These are phyloP conservation scores for Apiospora marii DNA, from an alignment of 2,329 filamentous ascomycete species.

Conservation along the genomic window DNA sequence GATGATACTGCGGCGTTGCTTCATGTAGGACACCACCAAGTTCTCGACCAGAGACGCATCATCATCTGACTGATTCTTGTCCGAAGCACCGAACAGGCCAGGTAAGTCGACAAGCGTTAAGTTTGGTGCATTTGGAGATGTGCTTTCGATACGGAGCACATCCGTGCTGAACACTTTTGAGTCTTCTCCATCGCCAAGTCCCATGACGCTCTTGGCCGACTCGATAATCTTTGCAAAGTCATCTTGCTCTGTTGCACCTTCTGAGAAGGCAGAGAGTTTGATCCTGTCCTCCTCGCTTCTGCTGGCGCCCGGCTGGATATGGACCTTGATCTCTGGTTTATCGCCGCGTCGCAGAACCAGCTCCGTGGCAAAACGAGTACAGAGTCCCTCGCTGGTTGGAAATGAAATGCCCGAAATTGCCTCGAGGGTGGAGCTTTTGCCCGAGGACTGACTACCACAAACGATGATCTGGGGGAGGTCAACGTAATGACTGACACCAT, in stretches of 20 bases:
- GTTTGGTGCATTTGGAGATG: conserved; percentile 53
- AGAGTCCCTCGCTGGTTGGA: conserved; percentile 45
- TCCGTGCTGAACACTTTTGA: conserved; percentile 50
- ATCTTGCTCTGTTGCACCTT: conserved; percentile 29
- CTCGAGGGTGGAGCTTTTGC: conserved; percentile 65
- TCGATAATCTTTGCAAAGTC: conserved; percentile 28
- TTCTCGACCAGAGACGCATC: conserved; percentile 52
- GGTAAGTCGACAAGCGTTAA: conserved; percentile 67
- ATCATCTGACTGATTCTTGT: conserved; percentile 52
- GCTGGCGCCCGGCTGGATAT: not conserved
- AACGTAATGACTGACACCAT: conserved; percentile 45
- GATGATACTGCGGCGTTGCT: conserved; percentile 59
- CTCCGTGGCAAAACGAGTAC: conserved; percentile 19
- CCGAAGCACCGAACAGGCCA: conserved; percentile 54
- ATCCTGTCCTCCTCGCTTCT: not conserved
- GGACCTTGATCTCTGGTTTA: conserved; percentile 6
- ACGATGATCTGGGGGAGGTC: conserved; percentile 52
- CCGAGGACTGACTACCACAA: conserved; percentile 61
- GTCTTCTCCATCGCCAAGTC: conserved; percentile 28
- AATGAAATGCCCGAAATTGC: conserved; percentile 63
- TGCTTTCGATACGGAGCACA: conserved; percentile 55
- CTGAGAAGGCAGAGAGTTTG: conserved; percentile 36
- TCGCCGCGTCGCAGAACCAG: not conserved
- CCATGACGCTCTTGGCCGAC: not conserved
- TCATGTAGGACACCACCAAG: conserved; percentile 61